Evolutionary conservation across 164 flowering plant genomes (phyloP).

Genomic region (Sedum album): DNA sequence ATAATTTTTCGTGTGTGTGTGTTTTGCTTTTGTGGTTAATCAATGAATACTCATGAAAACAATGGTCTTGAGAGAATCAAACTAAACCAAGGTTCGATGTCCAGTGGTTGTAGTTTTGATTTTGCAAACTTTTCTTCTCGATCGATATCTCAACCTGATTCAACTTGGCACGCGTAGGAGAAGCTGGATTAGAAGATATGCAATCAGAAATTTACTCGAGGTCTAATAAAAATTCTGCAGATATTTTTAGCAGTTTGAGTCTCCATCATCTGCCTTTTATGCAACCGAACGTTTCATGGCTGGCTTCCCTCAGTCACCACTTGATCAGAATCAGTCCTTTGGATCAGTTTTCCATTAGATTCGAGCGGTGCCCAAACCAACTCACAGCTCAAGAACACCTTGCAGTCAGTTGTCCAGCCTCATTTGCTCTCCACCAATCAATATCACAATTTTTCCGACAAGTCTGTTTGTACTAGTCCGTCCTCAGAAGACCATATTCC

Average conservation of each 20-base stretch:
- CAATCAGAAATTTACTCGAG: background rate
- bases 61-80: constrained; percentile 6
- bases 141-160: background rate
- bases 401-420: constrained; percentile 25
- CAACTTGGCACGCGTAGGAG: background rate
- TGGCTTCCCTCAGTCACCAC: constrained; percentile 25
- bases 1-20: background rate
- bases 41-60: background rate
- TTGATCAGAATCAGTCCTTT: background rate
- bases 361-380: background rate
- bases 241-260: constrained; percentile 29
- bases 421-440: constrained; percentile 14
- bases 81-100: background rate
- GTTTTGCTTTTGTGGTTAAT: background rate
- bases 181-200: background rate
- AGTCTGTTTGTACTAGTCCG: constrained; percentile 5
- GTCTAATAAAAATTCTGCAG: constrained; percentile 19
- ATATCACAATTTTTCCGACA: background rate
- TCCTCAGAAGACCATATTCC: background rate
- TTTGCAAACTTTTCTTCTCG: background rate
- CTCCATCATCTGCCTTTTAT: constrained; percentile 39
- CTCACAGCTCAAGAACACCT: constrained; percentile 23
- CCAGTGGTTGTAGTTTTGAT: constrained; percentile 3
- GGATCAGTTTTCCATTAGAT: background rate
- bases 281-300: constrained; percentile 38